Base-by-base conservation (phyloP, 1,284 basidiomycete genomes). In the Coniferiporia weirii region DNA sequence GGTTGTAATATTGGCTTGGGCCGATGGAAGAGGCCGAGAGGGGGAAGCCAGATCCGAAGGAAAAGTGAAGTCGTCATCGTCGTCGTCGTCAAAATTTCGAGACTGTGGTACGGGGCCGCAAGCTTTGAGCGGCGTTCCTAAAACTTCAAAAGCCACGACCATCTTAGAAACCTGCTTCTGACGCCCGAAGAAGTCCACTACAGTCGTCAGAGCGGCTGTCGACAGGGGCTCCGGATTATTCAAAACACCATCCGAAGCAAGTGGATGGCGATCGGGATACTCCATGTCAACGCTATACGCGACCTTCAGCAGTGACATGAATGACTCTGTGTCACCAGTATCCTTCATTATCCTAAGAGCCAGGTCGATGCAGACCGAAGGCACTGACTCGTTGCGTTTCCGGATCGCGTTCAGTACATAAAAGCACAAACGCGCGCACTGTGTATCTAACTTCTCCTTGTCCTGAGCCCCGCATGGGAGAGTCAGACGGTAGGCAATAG, bases 261-360 rank as follows among this genome's bases (percentile, higher is more conserved):
- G 60, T 3, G 83, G 79, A 27, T 77, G 72, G 47, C 80, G 76
- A 66, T 92, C 89, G 0, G 87, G 87, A 66, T 84, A 84, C 10
- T 79, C 75, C 53, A 91, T 68, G 70, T 92, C 89, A 57, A 92
- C 79, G 0, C 84, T 88, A 67, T 91, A 92, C 17, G 79, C 82
- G 63, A 78, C 70, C 65, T 79, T 83, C 73, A 91, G 70, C 36
- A 90, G 71, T 15, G 71, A 68, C 58, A 82, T 76, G 67, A 87
- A 87, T 0, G 74, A 74, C 36, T 76, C 72, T 56, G 73, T 67
- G 67, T 86, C 80, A 49, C 78, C 66, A 0, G 81, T 83, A 63
- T 83, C 82, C 71, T 85, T 86, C 64, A 89, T 72, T 59, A 91
- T 79, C 15, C 88, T 83, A 47, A 86, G 71, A 4, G 75, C 75